Base-by-base conservation (phyloP, 1,284 basidiomycete genomes). In the Chondrostereum purpureum region DNA sequence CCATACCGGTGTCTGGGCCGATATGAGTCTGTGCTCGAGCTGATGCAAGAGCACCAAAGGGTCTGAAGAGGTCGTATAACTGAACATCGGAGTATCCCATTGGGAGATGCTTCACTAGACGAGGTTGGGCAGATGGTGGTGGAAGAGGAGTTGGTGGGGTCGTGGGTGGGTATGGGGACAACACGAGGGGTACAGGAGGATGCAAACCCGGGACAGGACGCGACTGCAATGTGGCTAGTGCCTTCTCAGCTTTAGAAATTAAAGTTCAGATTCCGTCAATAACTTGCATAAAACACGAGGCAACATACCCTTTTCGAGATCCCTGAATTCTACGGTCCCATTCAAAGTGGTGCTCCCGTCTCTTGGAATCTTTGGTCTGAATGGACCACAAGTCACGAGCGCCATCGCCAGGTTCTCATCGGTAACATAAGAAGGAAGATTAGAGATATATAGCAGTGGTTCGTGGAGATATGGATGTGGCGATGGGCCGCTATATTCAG, bases 401-500 rank as follows among this genome's bases (percentile, higher is more conserved):
- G 83, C 77, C 47, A 73, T 56, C 1, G 86, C 87, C 17, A 90
- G 70, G 55, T 80, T 80, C 58, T 84, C 80, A 63, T 90, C 87
- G 45, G 78, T 69, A 44, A 88, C 74, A 64, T 74, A 78, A 34
- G 78, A 62, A 11, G 86, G 82, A 36, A 90, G 63, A 59, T 78
- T 81, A 23, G 84, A 77, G 60, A 90, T 80, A 66, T 88, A 83
- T 39, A 90, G 70, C 51, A 86, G 58, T 21, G 87, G 84, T 57
- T 89, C 86, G 58, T 83, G 81, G 53, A 90, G 75, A 66, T 86
- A 88, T 34, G 87, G 87, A 57, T 90, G 87, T 14, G 67, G 65
- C 50, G 69, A 66, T 13, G 69, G 67, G 18, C 60, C 63, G 36
- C 57, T 51, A 35, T 54, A 50, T 33, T 64, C 59, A 17, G 58